Conservation (phyloP, 108 stramenopile species). For the Cyclotella baltica region DNA sequence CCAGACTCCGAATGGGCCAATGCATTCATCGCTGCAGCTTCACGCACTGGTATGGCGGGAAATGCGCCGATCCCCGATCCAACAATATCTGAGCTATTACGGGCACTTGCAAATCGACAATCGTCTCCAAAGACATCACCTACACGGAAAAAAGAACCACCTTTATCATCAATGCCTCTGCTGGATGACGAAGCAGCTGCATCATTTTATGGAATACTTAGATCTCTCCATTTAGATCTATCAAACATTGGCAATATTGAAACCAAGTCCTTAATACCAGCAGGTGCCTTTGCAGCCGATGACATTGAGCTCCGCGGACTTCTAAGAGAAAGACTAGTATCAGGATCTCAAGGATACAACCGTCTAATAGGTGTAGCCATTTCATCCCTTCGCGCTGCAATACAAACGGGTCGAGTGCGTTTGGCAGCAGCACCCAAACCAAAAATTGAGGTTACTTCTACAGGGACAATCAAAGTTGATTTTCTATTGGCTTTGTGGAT, state of each 20-base stretch:
- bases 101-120: conserved; percentile 28
- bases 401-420: conserved; percentile 45
- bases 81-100: conserved; percentile 42
- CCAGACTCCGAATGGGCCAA: conserved; percentile 51
- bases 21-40: conserved; percentile 38
- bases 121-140: conserved; percentile 5
- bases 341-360: conserved; percentile 58
- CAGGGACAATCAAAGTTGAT: conserved; percentile 52
- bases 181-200: conserved; percentile 62
- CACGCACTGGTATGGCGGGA: conserved; percentile 28
- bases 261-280: conserved; percentile 42
- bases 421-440: conserved; percentile 48
- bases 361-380: conserved; percentile 54
- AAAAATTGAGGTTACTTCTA: conserved; percentile 51
- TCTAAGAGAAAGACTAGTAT: conserved; percentile 63
- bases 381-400: conserved; percentile 54
- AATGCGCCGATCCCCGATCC: conserved; percentile 38
- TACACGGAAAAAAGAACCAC: neutral
- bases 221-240: conserved; percentile 56
- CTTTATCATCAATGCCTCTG: conserved; percentile 20
- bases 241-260: conserved; percentile 43
- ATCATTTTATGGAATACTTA: conserved; percentile 66
- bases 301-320: conserved; percentile 71
- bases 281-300: conserved; percentile 51
- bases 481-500: conserved; percentile 56